Percentiles rank a stretch among this genome's conserved stretches.
Evolutionary conservation across 352 stramenopile species (phyloP).

Genomic region (Phytophthora cactorum): DNA sequence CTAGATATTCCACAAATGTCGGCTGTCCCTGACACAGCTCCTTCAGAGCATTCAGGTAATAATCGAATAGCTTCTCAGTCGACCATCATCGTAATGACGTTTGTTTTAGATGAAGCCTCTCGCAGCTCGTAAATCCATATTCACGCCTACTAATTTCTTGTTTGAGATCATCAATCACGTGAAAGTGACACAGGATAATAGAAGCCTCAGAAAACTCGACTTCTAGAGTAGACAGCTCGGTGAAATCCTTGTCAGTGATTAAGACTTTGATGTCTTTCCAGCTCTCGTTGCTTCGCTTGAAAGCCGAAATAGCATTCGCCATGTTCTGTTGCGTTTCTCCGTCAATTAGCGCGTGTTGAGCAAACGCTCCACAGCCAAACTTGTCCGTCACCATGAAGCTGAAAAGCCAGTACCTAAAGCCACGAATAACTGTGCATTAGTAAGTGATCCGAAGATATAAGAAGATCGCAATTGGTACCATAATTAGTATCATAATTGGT

Average conservation of each 20-base stretch:
- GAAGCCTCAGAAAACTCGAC: neutral
- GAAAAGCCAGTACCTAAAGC: neutral
- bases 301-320: neutral
- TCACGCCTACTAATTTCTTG: neutral
- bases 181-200: conserved; percentile 16
- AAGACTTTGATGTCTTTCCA: neutral
- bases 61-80: neutral
- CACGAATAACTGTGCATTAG: neutral
- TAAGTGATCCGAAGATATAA: neutral
- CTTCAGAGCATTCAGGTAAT: neutral
- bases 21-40: neutral
- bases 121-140: neutral
- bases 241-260: neutral
- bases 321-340: neutral
- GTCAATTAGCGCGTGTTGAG: neutral
- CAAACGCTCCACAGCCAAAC: neutral
- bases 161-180: conserved; percentile 21
- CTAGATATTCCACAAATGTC: conserved; percentile 2
- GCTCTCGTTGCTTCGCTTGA: neutral
- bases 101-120: neutral
- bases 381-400: neutral
- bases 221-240: neutral
- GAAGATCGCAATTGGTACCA: no score
- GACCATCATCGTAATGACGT: conserved; percentile 10
- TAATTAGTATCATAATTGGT: neutral